A percentile compares a stretch with the other conserved stretches of the same genome.
Evolutionary conservation across 2,329 filamentous ascomycete species (phyloP).

Genomic region (Penicillium griseofulvum): DNA sequence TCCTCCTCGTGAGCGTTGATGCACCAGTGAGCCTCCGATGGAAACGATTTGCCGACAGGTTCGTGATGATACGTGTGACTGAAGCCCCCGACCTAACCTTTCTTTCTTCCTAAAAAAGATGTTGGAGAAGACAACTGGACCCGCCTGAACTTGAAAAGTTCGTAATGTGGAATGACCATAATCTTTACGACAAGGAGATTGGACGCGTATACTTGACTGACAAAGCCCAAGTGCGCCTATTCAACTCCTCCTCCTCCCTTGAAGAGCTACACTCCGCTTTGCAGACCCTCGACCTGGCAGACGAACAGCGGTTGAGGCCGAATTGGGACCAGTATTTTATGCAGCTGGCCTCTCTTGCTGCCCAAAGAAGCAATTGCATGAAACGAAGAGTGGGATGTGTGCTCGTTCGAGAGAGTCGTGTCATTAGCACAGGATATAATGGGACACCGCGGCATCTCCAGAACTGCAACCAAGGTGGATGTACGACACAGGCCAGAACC

Average conservation of each 20-base stretch:
- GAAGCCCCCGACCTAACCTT: background rate
- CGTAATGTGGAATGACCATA: slow-evolving; percentile 64
- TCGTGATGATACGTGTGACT: slow-evolving; percentile 3
- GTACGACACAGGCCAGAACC: slow-evolving; percentile 41
- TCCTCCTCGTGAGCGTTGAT: slow-evolving; percentile 87
- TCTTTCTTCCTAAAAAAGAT: slow-evolving; percentile 37
- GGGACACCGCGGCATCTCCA: slow-evolving; percentile 85
- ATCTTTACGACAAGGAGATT: slow-evolving; percentile 65
- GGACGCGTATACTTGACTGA: slow-evolving; percentile 76
- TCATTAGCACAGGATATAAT: slow-evolving; percentile 96
- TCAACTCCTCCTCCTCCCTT: slow-evolving; percentile 77
- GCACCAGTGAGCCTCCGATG: slow-evolving; percentile 82
- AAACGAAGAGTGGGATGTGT: slow-evolving; percentile 95
- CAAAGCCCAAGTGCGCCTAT: slow-evolving; percentile 75
- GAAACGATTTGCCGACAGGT: slow-evolving; percentile 67
- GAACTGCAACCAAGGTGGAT: slow-evolving; percentile 93
- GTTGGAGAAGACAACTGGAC: slow-evolving; percentile 46
- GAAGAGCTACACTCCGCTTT: slow-evolving; percentile 71
- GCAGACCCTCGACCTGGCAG: slow-evolving; percentile 69
- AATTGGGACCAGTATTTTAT: slow-evolving; percentile 99
- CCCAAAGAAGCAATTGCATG: slow-evolving; percentile 95
- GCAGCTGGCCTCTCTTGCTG: slow-evolving; percentile 87
- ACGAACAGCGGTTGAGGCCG: slow-evolving; percentile 76
- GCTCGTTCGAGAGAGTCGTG: slow-evolving; percentile 77
- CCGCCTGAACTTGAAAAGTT: slow-evolving; percentile 59